Evolutionary conservation across 2,329 filamentous ascomycete species (phyloP).

Genomic region (Ascochyta pisi): DNA sequence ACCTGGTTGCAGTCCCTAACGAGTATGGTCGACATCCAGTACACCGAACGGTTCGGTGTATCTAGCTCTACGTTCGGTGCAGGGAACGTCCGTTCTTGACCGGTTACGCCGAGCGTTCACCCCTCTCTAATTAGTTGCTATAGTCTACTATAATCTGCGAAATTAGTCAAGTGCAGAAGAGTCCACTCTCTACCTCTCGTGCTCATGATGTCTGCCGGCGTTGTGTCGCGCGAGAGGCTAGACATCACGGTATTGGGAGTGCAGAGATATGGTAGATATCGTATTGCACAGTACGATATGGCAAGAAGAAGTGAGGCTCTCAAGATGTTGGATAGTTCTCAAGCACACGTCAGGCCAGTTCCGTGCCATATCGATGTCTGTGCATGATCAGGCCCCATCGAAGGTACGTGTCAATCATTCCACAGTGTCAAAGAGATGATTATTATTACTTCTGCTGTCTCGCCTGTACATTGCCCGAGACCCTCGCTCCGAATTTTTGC

Average conservation of each 20-base stretch:
- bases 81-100: too few relatives aligned
- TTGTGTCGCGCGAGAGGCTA: background rate
- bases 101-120: too few relatives aligned
- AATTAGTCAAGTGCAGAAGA: too few relatives aligned
- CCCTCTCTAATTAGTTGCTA: too few relatives aligned
- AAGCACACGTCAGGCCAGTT: background rate
- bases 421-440: conserved; percentile 8
- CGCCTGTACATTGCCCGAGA: conserved; percentile 5
- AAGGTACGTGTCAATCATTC: background rate
- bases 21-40: too few relatives aligned
- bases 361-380: background rate
- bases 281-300: background rate
- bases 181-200: background rate
- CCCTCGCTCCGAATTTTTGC: background rate
- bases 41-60: too few relatives aligned
- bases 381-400: background rate
- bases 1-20: too few relatives aligned
- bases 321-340: background rate
- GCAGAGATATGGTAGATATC: background rate
- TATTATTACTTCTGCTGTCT: conserved; percentile 14
- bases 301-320: background rate
- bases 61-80: too few relatives aligned
- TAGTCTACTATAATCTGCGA: too few relatives aligned
- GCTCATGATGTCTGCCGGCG: background rate
- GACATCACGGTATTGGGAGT: background rate